Evolutionary conservation across 257 asterid species (phyloP), one percentile per base, ranked within the genome.

Genomic region (Nicotiana otophora): DNA sequence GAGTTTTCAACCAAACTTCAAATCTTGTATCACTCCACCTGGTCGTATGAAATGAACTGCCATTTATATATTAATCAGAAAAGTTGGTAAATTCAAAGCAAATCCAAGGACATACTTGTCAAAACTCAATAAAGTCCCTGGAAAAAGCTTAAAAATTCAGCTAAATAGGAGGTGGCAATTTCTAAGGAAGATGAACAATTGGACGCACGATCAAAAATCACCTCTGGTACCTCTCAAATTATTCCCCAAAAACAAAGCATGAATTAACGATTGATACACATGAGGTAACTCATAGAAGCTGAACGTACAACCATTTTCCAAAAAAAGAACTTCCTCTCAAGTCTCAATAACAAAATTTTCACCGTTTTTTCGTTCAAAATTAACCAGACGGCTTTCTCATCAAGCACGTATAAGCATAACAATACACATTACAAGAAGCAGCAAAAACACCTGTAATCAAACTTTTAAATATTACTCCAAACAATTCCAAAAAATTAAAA

Each of bases 161-260:
- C 48, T 42, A 42, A 7, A 42, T 1, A 42, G 11, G 48, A 42
- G 48, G 48, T 8, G 3, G 0, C 11, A 61, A 61, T 4, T 20
- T 61, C 34, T n/a, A 5, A 61, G 31, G 31, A 20, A 61, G 66
- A 61, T 8, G 33, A 20, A 5, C 48, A 42, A 61, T 61, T 20
- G 16, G 23, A 61, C 31, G 16, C 7, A n/a, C 10, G 16, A 62
- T 23, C 8, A 62, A 26, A 77, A 46, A 84, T 89, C 89, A 87
- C 91, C 89, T 87, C 85, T 72, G 26, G 55, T 78, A 51, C 80
- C 81, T 83, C 75, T 77, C 80, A 87, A 81, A 82, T 76, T 82
- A 82, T 85, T 84, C 82, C 53, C 70, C 10, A 58, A 54, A 51
- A 26, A 10, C 7, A 68, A 70, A 55, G 54, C 69, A 23, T 14